phyloP scores from a whole-genome alignment of 345 rosid species.

The Gossypium raimondii region DNA sequence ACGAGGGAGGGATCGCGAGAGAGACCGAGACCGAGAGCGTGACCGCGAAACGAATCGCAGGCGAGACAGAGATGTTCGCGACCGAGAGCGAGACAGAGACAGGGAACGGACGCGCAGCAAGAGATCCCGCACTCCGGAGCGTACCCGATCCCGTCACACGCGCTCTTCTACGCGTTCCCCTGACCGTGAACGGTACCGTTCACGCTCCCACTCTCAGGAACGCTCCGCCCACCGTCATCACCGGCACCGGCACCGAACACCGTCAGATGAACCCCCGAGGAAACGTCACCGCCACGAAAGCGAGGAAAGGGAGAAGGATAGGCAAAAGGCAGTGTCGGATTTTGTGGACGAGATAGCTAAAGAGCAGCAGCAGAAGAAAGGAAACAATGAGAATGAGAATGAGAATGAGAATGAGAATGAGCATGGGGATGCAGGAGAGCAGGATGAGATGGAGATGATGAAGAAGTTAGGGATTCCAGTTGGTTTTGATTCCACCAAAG shows the following conservation, averaged over 20 bases:
- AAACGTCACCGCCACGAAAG: conserved; percentile 52
- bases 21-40: conserved; percentile 31
- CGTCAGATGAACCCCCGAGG: conserved; percentile 53
- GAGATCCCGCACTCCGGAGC: conserved; percentile 70
- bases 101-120: conserved; percentile 55
- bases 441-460: conserved; percentile 84
- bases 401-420: conserved; percentile 30
- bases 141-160: conserved; percentile 35
- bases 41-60: conserved; percentile 43
- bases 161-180: conserved; percentile 58
- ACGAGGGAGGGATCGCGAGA: conserved; percentile 28
- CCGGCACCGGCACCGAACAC: conserved; percentile 48
- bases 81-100: conserved; percentile 47
- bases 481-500: conserved; percentile 77
- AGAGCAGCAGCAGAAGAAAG: conserved; percentile 47
- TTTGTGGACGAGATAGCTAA: conserved; percentile 55
- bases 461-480: conserved; percentile 85
- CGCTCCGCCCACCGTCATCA: conserved; percentile 44
- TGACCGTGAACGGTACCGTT: conserved; percentile 39
- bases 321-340: conserved; percentile 48
- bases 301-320: conserved; percentile 42
- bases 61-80: conserved; percentile 41
- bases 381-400: conserved; percentile 18
- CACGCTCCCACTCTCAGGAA: conserved; percentile 56
- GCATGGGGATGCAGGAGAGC: conserved; percentile 37